Conservation (phyloP, 257 asterid genomes). For the Scutellaria barbata region DNA sequence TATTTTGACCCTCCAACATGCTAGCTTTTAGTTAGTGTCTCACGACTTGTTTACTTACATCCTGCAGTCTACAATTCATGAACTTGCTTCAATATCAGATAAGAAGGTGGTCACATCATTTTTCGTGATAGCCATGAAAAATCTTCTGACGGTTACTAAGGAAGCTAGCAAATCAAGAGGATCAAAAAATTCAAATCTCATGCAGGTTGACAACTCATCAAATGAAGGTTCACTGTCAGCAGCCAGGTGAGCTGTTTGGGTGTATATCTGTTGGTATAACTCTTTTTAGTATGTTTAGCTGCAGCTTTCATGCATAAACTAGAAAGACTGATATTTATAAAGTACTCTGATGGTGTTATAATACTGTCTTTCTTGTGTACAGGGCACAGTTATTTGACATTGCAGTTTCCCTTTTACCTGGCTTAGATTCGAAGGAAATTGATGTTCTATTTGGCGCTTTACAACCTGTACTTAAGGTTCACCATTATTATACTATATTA, state of each 20-base stretch:
- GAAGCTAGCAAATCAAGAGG: slow-evolving; percentile 53
- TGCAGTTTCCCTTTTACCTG: slow-evolving; percentile 87
- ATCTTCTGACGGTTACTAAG: slow-evolving; percentile 64
- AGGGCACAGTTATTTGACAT: slow-evolving; percentile 87
- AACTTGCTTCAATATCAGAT: slow-evolving; percentile 77
- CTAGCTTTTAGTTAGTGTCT: slow-evolving; percentile 19
- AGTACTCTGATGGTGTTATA: slow-evolving; percentile 1
- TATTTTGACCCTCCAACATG: neutral
- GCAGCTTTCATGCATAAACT: slow-evolving; percentile 20
- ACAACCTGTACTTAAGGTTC: slow-evolving; percentile 73
- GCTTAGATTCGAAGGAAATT: slow-evolving; percentile 69
- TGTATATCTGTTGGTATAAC: neutral
- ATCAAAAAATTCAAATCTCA: slow-evolving; percentile 48
- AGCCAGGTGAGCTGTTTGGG: slow-evolving; percentile 57
- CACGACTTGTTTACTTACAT: slow-evolving; percentile 28
- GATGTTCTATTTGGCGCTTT: slow-evolving; percentile 61
- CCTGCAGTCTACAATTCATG: slow-evolving; percentile 73
- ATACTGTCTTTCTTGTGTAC: slow-evolving; percentile 34
- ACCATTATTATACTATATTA: slow-evolving; percentile 15
- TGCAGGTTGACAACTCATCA: slow-evolving; percentile 72
- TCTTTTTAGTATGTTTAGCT: slow-evolving; percentile 9
- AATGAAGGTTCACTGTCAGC: slow-evolving; percentile 49
- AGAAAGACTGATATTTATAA: slow-evolving; percentile 2
- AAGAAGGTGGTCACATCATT: slow-evolving; percentile 56
- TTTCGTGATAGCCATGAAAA: slow-evolving; percentile 64